A percentile compares a stretch with the other conserved stretches of the same genome.
phyloP scores from a whole-genome alignment of 179 eudicot species.

The Corrigiola litoralis region DNA sequence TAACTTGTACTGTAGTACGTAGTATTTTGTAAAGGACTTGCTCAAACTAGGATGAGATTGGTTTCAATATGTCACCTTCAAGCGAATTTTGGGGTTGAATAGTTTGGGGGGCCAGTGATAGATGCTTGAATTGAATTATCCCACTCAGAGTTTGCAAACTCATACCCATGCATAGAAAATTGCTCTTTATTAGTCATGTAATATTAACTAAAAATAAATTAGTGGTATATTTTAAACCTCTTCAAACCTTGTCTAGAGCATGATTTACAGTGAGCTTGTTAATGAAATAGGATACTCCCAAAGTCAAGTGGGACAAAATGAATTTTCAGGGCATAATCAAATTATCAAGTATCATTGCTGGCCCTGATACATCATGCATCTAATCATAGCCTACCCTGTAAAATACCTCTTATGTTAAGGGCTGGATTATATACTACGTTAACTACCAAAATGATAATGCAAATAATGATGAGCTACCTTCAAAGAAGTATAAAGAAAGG shows the following conservation, averaged over 20 bases:
- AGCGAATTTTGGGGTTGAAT: background rate
- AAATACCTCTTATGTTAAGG: background rate
- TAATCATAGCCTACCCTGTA: constrained; percentile 14
- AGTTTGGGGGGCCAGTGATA: background rate
- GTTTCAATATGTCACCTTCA: background rate
- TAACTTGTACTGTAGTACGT: too few relatives aligned
- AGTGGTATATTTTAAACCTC: too few relatives aligned
- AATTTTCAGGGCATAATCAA: background rate
- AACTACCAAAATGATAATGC: constrained; percentile 3
- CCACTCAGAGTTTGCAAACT: too few relatives aligned
- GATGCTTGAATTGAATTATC: too few relatives aligned
- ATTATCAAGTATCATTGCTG: constrained; percentile 7
- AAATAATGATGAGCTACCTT: constrained; percentile 11
- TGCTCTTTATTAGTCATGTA: too few relatives aligned
- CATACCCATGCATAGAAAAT: too few relatives aligned
- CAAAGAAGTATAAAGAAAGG: background rate
- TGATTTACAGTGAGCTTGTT: too few relatives aligned
- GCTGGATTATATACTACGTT: constrained; percentile 22
- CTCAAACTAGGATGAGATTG: background rate
- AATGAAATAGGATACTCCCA: too few relatives aligned
- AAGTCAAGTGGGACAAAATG: background rate
- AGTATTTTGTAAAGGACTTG: too few relatives aligned
- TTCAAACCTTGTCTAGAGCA: too few relatives aligned
- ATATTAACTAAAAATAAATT: too few relatives aligned
- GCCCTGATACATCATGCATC: background rate